These are phyloP conservation scores for Rubroboletus pulcherrimus DNA, from an alignment of 768 basidiomycete genomes.

Conservation along the genomic window DNA sequence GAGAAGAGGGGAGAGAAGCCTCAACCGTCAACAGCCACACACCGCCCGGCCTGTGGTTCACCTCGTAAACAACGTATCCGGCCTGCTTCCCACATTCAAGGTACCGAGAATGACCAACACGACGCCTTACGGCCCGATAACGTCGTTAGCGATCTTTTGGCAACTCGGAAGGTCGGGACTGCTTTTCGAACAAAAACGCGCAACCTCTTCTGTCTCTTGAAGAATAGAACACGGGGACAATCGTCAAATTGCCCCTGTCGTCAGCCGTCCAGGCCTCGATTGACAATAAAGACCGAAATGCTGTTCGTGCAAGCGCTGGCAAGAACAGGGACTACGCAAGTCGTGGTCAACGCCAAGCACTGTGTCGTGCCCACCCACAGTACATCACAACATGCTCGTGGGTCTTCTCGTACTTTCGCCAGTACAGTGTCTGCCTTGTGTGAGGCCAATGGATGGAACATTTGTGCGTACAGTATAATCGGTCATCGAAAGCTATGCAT, in stretches of 20 bases:
- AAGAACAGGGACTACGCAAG: background rate
- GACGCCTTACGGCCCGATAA: background rate
- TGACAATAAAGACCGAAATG: background rate
- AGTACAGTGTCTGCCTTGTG: background rate
- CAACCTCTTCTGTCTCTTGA: background rate
- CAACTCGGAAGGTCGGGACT: background rate
- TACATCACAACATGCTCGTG: background rate
- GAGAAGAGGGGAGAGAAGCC: background rate
- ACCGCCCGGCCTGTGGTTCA: background rate
- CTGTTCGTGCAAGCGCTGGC: background rate
- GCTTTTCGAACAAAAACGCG: background rate
- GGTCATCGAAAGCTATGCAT: background rate
- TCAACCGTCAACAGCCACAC: background rate
- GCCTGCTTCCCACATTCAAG: slow-evolving; percentile 4
- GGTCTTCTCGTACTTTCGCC: background rate
- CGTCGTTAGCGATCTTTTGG: background rate
- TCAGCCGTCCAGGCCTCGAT: background rate
- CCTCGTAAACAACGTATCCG: background rate
- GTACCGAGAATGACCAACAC: slow-evolving; percentile 6
- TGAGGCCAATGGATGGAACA: background rate
- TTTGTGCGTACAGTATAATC: background rate
- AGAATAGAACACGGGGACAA: background rate
- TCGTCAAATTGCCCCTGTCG: background rate
- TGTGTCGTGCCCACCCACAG: background rate
- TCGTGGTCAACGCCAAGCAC: background rate